Evolutionary conservation across 169 alveolate species (phyloP).

Genomic region (Cryptosporidium tyzzeri): DNA sequence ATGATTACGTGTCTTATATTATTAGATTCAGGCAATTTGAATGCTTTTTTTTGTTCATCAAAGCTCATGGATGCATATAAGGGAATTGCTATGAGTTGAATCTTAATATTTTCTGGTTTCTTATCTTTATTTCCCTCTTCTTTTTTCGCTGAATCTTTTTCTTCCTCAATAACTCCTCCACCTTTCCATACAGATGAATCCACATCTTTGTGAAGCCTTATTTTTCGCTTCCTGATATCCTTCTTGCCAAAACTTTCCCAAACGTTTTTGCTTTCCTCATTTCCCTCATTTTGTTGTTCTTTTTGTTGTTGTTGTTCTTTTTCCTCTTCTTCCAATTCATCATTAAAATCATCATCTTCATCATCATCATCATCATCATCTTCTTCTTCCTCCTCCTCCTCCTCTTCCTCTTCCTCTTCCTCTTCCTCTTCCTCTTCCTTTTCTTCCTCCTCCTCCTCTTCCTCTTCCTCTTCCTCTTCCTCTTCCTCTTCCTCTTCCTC

Average conservation of each 20-base stretch:
- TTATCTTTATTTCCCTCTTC: constrained; percentile 10
- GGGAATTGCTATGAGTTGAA: constrained; percentile 83
- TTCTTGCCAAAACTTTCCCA: constrained; percentile 64
- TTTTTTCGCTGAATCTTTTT: constrained; percentile 4
- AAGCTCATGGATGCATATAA: constrained; percentile 91
- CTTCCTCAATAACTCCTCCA: constrained; percentile 59
- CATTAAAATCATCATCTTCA: too few species aligned
- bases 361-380: neutral
- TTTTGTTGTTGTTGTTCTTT: constrained; percentile 47
- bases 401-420: constrained; percentile 31
- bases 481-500: constrained; percentile 20
- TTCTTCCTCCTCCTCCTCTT: constrained; percentile 77
- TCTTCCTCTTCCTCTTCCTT: constrained; percentile 47
- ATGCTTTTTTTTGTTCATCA: constrained; percentile 86
- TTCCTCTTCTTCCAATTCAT: constrained; percentile 22
- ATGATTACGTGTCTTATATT: constrained; percentile 94
- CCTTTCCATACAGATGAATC: constrained; percentile 57
- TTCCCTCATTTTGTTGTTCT: constrained; percentile 57
- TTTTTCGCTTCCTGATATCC: constrained; percentile 68
- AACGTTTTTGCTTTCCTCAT: constrained; percentile 7
- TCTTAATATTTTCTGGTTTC: constrained; percentile 18
- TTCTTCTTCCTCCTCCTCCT: constrained; percentile 8
- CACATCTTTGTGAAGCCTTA: constrained; percentile 64
- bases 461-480: constrained; percentile 26
- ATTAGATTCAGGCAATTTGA: constrained; percentile 87